phyloP scores from a whole-genome alignment of 2,329 filamentous ascomycete species.

The Periconia sp. region DNA sequence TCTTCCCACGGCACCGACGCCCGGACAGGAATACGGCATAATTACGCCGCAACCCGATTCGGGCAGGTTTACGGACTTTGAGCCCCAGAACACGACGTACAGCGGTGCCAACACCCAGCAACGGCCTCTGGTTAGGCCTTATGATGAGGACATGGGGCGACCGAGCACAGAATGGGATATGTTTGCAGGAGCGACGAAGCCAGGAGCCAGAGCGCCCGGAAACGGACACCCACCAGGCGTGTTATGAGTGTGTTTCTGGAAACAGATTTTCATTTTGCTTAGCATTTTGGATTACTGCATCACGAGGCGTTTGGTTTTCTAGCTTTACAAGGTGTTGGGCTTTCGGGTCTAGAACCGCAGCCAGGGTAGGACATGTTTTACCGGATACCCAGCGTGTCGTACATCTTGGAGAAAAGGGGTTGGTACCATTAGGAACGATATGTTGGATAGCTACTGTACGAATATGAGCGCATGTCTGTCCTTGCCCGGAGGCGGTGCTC shows the following conservation, averaged over 20 bases:
- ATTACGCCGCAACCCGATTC: constrained; percentile 4
- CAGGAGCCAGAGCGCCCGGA: constrained; percentile 13
- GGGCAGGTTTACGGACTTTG: constrained; percentile 20
- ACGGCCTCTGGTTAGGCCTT: neutral
- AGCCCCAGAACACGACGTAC: constrained; percentile 27
- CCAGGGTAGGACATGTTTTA: no score
- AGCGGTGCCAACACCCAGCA: constrained; percentile 7
- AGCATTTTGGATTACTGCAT: neutral
- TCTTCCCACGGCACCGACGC: constrained; percentile 27
- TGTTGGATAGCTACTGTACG: no score
- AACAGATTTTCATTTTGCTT: neutral
- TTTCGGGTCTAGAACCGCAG: no score
- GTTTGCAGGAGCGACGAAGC: constrained; percentile 25
- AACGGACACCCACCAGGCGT: constrained; percentile 4
- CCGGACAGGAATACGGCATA: constrained; percentile 34
- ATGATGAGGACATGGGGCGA: constrained; percentile 6
- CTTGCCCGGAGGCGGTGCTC: no score
- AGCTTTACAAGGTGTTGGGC: no score
- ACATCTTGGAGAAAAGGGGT: no score
- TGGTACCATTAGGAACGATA: no score
- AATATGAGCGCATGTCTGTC: no score
- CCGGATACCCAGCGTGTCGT: no score
- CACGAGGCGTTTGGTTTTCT: neutral
- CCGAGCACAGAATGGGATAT: constrained; percentile 30
- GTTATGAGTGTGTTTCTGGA: constrained; percentile 1